Evolutionary conservation across 2,329 filamentous ascomycete species (phyloP), one percentile per base, ranked within the genome.

Genomic region (Xylaria hypoxylon): DNA sequence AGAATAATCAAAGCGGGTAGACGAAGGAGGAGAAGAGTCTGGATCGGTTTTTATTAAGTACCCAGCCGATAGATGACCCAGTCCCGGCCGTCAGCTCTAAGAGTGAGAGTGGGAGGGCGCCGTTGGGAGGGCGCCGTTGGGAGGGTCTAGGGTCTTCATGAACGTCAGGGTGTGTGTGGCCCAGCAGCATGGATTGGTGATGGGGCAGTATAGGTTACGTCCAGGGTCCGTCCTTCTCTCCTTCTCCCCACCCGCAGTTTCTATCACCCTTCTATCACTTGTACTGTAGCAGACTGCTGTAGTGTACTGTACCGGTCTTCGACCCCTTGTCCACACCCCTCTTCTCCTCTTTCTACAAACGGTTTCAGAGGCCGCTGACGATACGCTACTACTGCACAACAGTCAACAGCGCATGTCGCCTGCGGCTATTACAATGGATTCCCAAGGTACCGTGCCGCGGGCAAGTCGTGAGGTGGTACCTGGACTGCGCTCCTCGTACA

Each of bases 21-120:
- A n/a, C 13, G 56, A 38, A 60, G 59, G 62, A 62, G 35, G 35
- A 51, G 58, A 65, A 44, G 42, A n/a, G n/a, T n/a, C 48, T 55
- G 53, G 65, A 65, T 59, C 35, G 58, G 52, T 47, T 59, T 58
- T 58, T 58, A 55, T 67, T 56, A 56, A 56, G 56, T 47, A 56
- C 50, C 31, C 19, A 45, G 26, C 40, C n/a, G 3, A 26, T 24
- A 40, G 13, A 38, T 31, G 5, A 8, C 28, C 58, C 11, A 45
- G 45, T 60, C 26, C 53, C 44, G 48, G 57, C 65, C 58, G 52
- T 62, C 58, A 66, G 58, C 52, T 56, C 45, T 67, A n/a, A n/a
- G n/a, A n/a, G n/a, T n/a, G n/a, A n/a, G n/a, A n/a, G n/a, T n/a
- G 11, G 22, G 57, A 51, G 35, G 33, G 51, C 35, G 35, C 35